These are phyloP conservation scores for Achaetomiella virescens DNA, from an alignment of 495 filamentous ascomycete species.

Conservation along the genomic window DNA sequence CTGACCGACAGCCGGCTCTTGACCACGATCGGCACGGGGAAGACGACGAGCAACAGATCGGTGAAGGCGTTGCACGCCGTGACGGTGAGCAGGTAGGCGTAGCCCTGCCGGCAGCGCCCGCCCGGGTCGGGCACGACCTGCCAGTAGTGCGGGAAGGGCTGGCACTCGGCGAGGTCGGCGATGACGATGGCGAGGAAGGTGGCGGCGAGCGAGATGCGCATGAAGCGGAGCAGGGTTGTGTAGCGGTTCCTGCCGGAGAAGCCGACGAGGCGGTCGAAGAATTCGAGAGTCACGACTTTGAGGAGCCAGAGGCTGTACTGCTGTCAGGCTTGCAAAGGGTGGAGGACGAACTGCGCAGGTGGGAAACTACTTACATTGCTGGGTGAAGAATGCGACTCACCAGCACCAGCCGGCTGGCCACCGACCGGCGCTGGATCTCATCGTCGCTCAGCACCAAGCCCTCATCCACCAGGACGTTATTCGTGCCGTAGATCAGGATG, in stretches of 20 bases:
- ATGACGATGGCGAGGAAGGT: slow-evolving; percentile 76
- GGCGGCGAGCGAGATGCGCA: slow-evolving; percentile 62
- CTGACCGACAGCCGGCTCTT: slow-evolving; percentile 58
- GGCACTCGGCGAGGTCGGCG: slow-evolving; percentile 76
- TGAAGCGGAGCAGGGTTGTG: slow-evolving; percentile 54
- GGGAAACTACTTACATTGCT: slow-evolving; percentile 48
- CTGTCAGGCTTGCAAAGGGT: background rate
- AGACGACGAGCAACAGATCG: slow-evolving; percentile 77
- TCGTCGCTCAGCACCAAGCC: slow-evolving; percentile 30
- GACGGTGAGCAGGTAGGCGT: slow-evolving; percentile 74
- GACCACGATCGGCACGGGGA: slow-evolving; percentile 82
- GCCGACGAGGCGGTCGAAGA: slow-evolving; percentile 68
- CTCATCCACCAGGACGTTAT: slow-evolving; percentile 56
- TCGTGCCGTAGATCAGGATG: slow-evolving; percentile 78
- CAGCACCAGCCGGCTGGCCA: slow-evolving; percentile 60
- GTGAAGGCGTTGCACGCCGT: slow-evolving; percentile 75
- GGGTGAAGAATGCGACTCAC: slow-evolving; percentile 59
- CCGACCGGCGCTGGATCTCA: slow-evolving; percentile 42
- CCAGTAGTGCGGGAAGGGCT: slow-evolving; percentile 79
- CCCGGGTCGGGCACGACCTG: slow-evolving; percentile 85
- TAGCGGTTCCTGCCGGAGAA: slow-evolving; percentile 61
- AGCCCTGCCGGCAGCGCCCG: slow-evolving; percentile 71
- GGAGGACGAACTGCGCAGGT: background rate
- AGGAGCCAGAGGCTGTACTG: slow-evolving; percentile 73
- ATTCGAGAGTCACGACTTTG: slow-evolving; percentile 83